These are phyloP conservation scores for Talaromyces sp. DNA, from an alignment of 2,329 filamentous ascomycete species.

Conservation along the genomic window DNA sequence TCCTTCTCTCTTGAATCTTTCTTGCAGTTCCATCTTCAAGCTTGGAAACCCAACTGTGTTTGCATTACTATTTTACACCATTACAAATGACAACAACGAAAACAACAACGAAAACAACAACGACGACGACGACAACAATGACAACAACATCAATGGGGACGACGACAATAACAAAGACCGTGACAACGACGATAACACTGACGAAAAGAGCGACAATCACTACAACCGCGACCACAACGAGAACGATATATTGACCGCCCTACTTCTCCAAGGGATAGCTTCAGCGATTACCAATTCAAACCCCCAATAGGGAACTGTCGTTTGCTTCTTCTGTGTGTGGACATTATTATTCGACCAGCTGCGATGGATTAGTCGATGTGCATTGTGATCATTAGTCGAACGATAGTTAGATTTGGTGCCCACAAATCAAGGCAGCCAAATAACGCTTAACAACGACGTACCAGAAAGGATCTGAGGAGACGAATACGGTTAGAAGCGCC, in stretches of 20 bases:
- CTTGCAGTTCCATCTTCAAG: not conserved
- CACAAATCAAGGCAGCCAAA: not conserved
- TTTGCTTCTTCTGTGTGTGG: not conserved
- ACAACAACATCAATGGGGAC: no score
- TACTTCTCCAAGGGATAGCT: no score
- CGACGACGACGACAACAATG: no score
- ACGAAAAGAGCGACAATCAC: no score
- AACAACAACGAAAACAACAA: no score
- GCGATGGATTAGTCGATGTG: not conserved
- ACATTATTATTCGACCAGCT: not conserved
- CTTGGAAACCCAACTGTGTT: not conserved
- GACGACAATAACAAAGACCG: no score
- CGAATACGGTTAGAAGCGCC: not conserved
- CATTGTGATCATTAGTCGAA: no score
- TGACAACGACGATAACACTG: no score
- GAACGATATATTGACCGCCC: no score
- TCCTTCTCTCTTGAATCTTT: not conserved
- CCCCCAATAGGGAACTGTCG: not conserved
- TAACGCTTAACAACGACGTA: not conserved
- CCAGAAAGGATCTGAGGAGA: not conserved
- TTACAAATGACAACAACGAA: not conserved
- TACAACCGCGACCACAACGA: not conserved
- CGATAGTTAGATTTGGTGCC: not conserved
- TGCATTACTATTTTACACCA: not conserved
- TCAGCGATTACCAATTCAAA: not conserved